Conservation (phyloP, 2,329 filamentous ascomycete genomes). For the Paramyrothecium sp. region DNA sequence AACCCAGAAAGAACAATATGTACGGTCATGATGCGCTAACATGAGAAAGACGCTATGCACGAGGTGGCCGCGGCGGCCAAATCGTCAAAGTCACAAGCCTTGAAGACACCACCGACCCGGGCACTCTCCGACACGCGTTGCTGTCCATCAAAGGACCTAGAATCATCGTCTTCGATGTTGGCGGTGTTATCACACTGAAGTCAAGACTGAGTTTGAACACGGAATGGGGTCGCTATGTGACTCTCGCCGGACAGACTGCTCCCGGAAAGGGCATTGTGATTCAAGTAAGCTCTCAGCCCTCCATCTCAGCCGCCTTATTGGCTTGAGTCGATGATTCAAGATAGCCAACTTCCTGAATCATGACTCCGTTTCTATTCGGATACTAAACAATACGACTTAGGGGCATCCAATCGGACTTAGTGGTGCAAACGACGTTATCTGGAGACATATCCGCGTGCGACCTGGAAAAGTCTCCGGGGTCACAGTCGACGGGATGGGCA, state of each 20-base stretch:
- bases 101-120: conserved; percentile 24
- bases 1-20: too few relatives aligned
- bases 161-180: conserved; percentile 45
- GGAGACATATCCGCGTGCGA: conserved; percentile 22
- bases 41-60: conserved; percentile 21
- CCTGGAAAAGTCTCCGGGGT: conserved; percentile 25
- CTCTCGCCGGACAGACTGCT: conserved; percentile 47
- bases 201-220: conserved; percentile 41
- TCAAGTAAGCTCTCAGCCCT: background rate
- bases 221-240: conserved; percentile 33
- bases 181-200: conserved; percentile 44
- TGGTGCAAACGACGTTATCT: conserved; percentile 25
- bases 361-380: background rate
- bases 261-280: conserved; percentile 38
- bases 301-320: too few relatives aligned
- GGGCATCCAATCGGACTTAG: conserved; percentile 27
- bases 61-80: conserved; percentile 31
- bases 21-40: too few relatives aligned
- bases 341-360: background rate
- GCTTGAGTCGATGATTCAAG: too few relatives aligned
- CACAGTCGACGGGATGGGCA: conserved; percentile 32
- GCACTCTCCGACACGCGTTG: conserved; percentile 33
- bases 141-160: conserved; percentile 38
- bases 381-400: conserved; percentile 6
- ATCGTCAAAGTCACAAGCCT: conserved; percentile 35